These are phyloP conservation scores for Sarcodon sp. DNA, from an alignment of 768 basidiomycete genomes.

Conservation along the genomic window DNA sequence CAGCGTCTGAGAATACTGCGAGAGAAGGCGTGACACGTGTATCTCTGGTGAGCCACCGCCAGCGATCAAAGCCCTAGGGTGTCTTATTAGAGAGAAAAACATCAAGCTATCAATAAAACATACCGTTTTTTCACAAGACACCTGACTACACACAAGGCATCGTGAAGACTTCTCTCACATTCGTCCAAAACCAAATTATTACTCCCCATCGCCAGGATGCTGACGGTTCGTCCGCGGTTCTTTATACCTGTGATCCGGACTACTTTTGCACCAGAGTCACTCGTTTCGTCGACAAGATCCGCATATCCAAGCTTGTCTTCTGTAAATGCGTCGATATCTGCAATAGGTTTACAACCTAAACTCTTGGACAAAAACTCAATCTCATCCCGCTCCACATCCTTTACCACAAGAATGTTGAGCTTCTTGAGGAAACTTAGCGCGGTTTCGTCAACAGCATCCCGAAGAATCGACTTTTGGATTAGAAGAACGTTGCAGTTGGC, in stretches of 20 bases:
- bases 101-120: conserved; percentile 9
- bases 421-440: conserved; percentile 96
- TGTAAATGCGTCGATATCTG: conserved; percentile 95
- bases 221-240: conserved; percentile 90
- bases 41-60: conserved; percentile 98
- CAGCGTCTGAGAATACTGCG: conserved; percentile 83
- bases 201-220: conserved; percentile 87
- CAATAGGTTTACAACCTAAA: conserved; percentile 89
- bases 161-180: conserved; percentile 93
- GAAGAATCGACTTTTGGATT: conserved; percentile 98
- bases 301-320: conserved; percentile 97
- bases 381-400: conserved; percentile 97
- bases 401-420: conserved; percentile 90
- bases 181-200: conserved; percentile 94
- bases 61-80: conserved; percentile 71
- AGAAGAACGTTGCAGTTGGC: conserved; percentile 98
- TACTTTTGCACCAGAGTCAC: conserved; percentile 74
- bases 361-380: conserved; percentile 96
- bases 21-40: conserved; percentile 84
- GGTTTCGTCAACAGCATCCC: conserved; percentile 97
- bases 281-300: conserved; percentile 86
- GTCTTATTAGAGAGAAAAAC: background rate
- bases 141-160: conserved; percentile 96
- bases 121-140: conserved; percentile 98
- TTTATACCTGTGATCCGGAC: conserved; percentile 92